Evolutionary conservation across 768 basidiomycete genomes (phyloP), one percentile per base, ranked within the genome.

Genomic region (Glaciozyma martinii): DNA sequence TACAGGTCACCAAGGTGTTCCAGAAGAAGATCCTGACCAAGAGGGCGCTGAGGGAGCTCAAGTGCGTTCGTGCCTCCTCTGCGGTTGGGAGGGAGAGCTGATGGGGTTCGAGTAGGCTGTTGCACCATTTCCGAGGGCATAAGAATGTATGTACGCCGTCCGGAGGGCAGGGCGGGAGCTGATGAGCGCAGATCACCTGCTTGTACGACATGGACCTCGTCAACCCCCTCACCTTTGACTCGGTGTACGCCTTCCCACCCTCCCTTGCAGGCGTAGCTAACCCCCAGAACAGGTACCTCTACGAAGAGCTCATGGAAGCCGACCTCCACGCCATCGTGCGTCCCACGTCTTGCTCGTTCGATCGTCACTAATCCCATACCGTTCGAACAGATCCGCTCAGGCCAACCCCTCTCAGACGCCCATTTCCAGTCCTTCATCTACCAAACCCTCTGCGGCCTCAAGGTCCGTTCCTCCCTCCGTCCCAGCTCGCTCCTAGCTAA

Each of bases 301-400:
- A 98, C 88, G 93, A 98, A 80, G 95, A 99, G 77, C 84, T 98
- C 71, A 99, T 98, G 95, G 95, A 99, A 76, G 95, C 95, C 61
- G 95, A 99, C 83, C 82, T 99, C 25, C 95, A 98, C 74, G 95
- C 95, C 25, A 99, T 99, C 77, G 92, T 93, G 72, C 5, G 62
- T 57, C 32, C 7, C 25, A 18, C 46, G 52, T 44, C 21, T n/a
- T 43, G 21, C 3, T 18, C 53, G 15, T 46, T 10, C 43, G 10
- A 50, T 50, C 50, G 19, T 25, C 44, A 12, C 55, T 21, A 52
- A 43, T 27, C 50, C 13, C 25, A 33, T 37, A 37, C 60, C 57
- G 61, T 60, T 65, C 56, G 27, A 59, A 15, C 61, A 79, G 79
- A 79, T 80, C 54, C 78, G 79, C 19, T 78, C 77, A 5, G 77